Percentiles rank a stretch among this genome's conserved stretches.
These are phyloP conservation scores for Excoecaria agallocha DNA, from an alignment of 345 rosid species.

Conservation along the genomic window DNA sequence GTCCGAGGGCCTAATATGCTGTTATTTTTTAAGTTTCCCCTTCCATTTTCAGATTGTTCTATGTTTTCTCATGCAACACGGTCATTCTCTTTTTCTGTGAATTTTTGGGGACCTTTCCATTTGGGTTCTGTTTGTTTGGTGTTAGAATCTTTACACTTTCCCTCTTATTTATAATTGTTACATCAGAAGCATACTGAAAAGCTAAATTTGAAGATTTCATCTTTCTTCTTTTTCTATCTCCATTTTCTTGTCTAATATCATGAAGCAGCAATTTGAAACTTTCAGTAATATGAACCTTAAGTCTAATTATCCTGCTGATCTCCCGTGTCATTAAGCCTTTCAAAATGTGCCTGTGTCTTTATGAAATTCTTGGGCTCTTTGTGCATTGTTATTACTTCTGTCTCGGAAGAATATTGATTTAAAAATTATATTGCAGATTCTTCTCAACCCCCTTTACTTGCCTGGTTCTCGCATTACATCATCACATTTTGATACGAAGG, in stretches of 20 bases:
- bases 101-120: background rate
- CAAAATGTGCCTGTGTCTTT: background rate
- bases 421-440: constrained; percentile 45
- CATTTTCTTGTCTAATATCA: background rate
- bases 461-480: constrained; percentile 90
- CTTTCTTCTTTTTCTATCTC: background rate
- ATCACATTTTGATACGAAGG: constrained; percentile 90
- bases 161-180: background rate
- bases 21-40: background rate
- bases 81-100: background rate
- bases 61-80: background rate
- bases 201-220: background rate
- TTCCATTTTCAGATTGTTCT: background rate
- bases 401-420: background rate
- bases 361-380: background rate
- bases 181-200: constrained; percentile 1
- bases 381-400: background rate
- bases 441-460: constrained; percentile 86
- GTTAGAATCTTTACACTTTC: background rate
- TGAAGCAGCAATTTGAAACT: background rate
- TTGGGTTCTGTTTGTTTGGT: background rate
- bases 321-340: background rate
- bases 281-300: background rate
- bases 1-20: background rate
- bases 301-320: background rate